Conservation (phyloP, 1,139 yeast species). For the Blastobotrys serpentis region DNA sequence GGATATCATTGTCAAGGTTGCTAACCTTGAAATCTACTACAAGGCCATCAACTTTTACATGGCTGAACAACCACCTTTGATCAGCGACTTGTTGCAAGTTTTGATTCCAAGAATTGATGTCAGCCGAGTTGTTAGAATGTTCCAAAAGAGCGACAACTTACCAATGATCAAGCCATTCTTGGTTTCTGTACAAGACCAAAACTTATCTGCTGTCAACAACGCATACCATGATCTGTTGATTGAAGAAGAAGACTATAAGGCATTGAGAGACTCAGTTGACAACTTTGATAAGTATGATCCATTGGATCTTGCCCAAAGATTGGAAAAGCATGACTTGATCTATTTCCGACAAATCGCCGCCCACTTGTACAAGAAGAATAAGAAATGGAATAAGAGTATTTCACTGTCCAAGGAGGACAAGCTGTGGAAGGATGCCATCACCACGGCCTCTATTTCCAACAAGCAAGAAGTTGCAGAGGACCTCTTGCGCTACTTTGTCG, state of each 20-base stretch:
- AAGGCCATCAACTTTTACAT: slow-evolving; percentile 94
- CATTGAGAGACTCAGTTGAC: slow-evolving; percentile 83
- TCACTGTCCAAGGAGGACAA: slow-evolving; percentile 87
- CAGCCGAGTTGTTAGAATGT: slow-evolving; percentile 92
- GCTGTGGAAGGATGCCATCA: slow-evolving; percentile 92
- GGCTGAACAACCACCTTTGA: slow-evolving; percentile 85
- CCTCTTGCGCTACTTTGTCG: slow-evolving; percentile 85
- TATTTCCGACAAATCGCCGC: slow-evolving; percentile 98
- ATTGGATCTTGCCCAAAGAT: slow-evolving; percentile 84
- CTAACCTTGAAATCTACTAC: slow-evolving; percentile 94
- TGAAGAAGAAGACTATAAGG: slow-evolving; percentile 94
- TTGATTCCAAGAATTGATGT: slow-evolving; percentile 91
- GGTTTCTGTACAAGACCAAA: slow-evolving; percentile 86
- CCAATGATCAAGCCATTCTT: slow-evolving; percentile 95
- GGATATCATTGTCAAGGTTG: slow-evolving; percentile 91
- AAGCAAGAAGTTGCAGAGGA: slow-evolving; percentile 85
- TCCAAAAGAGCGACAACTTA: slow-evolving; percentile 91
- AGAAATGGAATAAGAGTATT: slow-evolving; percentile 89
- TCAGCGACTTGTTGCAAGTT: slow-evolving; percentile 81
- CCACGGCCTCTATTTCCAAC: slow-evolving; percentile 83
- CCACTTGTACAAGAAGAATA: slow-evolving; percentile 85
- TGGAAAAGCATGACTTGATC: slow-evolving; percentile 85
- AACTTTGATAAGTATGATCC: slow-evolving; percentile 90
- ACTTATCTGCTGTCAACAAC: slow-evolving; percentile 84
- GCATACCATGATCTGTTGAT: slow-evolving; percentile 94